Evolutionary conservation across 73 alveolate genomes (phyloP).

Genomic region (Stentor coeruleus): DNA sequence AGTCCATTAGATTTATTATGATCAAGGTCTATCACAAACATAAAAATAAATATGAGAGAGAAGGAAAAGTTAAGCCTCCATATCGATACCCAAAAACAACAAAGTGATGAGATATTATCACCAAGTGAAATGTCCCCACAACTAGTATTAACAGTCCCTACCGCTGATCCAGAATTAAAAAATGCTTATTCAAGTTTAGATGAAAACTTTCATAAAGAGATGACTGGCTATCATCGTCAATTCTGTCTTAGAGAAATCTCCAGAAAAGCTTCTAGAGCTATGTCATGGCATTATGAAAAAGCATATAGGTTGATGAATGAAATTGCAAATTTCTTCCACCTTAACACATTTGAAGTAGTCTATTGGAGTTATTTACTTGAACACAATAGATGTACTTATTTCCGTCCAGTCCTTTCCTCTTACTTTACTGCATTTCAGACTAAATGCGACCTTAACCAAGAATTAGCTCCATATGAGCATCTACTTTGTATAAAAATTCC

Average conservation of each 20-base stretch:
- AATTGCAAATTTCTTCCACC: conserved; percentile 9
- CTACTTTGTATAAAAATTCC: neutral
- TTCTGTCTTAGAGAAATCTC: neutral
- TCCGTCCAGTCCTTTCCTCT: neutral
- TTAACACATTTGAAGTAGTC: neutral
- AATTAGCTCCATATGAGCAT: neutral
- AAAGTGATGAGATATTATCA: neutral
- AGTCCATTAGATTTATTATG: too few relatives aligned
- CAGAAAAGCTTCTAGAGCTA: neutral
- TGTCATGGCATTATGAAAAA: neutral
- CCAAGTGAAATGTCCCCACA: conserved; percentile 2
- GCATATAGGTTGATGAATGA: neutral
- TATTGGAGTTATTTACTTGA: neutral
- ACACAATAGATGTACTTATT: neutral
- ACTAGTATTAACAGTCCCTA: neutral
- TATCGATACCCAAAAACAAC: too few relatives aligned
- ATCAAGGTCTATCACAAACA: too few relatives aligned
- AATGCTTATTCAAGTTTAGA: neutral
- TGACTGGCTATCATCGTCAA: neutral
- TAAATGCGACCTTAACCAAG: neutral
- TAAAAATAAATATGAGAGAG: too few relatives aligned
- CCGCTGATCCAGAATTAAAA: neutral
- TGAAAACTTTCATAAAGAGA: neutral
- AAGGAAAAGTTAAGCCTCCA: too few relatives aligned
- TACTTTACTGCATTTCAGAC: neutral